Evolutionary conservation across 495 filamentous ascomycete species (phyloP), one percentile per base, ranked within the genome.

Genomic region (Penicillium egyptiacum): DNA sequence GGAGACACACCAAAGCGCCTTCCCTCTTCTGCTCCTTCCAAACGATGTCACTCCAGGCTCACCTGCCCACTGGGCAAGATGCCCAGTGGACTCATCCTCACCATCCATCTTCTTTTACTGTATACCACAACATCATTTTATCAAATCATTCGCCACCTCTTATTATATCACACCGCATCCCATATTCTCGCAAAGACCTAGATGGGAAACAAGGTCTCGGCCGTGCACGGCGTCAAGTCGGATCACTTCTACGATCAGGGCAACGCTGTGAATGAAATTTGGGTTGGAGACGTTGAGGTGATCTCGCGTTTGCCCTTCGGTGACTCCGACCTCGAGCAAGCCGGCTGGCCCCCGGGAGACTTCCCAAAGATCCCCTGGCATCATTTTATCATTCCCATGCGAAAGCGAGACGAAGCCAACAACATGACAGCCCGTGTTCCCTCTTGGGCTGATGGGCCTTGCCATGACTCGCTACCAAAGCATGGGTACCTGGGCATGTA

Each of bases 321-420:
- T 1, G 71, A 74, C 25, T 69, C 66, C 10, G 73, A 75, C 40
- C 50, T 71, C 40, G 66, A 61, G 3, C 73, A 75, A 60, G 68
- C 71, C 0, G 61, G 68, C 10, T 75, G 73, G 73, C 65, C 67
- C 10, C 16, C 28, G 0, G 62, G 61, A 1, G 56, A 56, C n/a
- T 66, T 60, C 46, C 72, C 72, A 6, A 75, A 75, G 47, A 72
- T 75, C 12, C 73, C 73, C 0, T 75, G 73, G 73, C 71, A 72
- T 63, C 68, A 75, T 11, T 75, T 75, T 40, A 69, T 74, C 42
- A 75, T 75, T n/a, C 73, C 71, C 9, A 30, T 74, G 54, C 53
- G 39, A 0, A 74, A 71, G 35, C 66, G 73, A 4, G 57, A 62
- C 28, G 54, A 43, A 16, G 16, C 8, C 25, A 17, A 14, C 37